A percentile compares a stretch with the other conserved stretches of the same genome.
Evolutionary conservation across 306 rosid species (phyloP).

Genomic region (Gynostemma pentaphyllum): DNA sequence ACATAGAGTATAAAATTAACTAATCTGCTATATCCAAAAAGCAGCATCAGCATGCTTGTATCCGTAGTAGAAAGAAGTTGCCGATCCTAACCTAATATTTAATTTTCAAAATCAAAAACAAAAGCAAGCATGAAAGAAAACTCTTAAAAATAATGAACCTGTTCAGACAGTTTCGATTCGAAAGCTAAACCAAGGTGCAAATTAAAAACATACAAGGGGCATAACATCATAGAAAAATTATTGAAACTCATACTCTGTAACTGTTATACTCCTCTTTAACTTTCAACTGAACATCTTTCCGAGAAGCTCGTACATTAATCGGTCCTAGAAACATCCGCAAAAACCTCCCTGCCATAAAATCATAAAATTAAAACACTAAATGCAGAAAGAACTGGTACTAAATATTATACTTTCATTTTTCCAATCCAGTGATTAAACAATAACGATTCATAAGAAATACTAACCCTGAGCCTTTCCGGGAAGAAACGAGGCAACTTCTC

Average conservation of each 20-base stretch:
- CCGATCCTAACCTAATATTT: not conserved
- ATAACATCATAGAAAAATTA: not conserved
- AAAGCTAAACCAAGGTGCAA: not conserved
- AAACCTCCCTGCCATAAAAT: constrained; percentile 42
- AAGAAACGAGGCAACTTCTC: constrained; percentile 74
- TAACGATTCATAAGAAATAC: not conserved
- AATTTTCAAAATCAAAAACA: not conserved
- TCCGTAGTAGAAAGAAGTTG: not conserved
- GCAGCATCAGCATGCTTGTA: not conserved
- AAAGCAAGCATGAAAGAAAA: not conserved
- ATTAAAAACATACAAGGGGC: not conserved
- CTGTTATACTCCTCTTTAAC: constrained; percentile 97
- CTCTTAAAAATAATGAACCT: not conserved
- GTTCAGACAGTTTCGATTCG: not conserved
- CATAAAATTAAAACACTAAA: not conserved
- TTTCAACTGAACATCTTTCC: constrained; percentile 82
- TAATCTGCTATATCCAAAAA: not conserved
- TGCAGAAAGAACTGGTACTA: not conserved
- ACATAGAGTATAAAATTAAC: not conserved
- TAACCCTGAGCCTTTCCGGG: constrained; percentile 74
- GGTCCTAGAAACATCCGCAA: constrained; percentile 94
- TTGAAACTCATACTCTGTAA: constrained; percentile 48
- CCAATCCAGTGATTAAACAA: not conserved
- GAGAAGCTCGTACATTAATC: constrained; percentile 75
- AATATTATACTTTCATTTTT: not conserved